Base-by-base conservation (phyloP, 306 rosid species). In the Dryas octopetala region DNA sequence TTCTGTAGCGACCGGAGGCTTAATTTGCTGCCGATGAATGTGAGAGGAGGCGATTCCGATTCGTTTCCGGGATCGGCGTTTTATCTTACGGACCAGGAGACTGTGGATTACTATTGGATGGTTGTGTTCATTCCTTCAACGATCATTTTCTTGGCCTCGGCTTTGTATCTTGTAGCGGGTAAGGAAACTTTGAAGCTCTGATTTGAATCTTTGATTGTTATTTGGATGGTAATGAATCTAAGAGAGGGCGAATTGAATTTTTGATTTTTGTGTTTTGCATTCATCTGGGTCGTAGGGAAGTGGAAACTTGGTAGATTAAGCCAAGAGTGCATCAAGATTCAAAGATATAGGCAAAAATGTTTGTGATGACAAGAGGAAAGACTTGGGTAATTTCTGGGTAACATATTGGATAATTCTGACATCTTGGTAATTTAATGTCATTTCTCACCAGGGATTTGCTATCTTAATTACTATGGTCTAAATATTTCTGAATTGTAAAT, bases 71-170 rank as follows among this genome's bases (percentile, higher is more conserved):
- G 92, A 4, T 32, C 38, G 38, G 92, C 93, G 71, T 92, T 85
- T 76, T 88, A 85, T 83, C 89, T 95, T 5, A 95, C 97, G 62
- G 93, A 95, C 70, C 98, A 95, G 82, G 96, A 92, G 74, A 85
- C 85, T 60, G 97, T 81, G 68, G 99, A 95, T 87, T 95, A 89
- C 78, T 92, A 85, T 80, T 88, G 93, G 97, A 84, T 88, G 97
- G 92, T 95, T 70, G 89, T 89, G 82, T 89, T 95, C 83, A n/a
- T 91, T 82, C 99, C 99, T 5, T 85, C 97, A 0, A 14, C 71
- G 74, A 68, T 95, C 70, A 50, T 91, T 75, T 95, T 95, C 80
- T 71, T 68, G 66, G 52, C 78, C 10, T 86, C 97, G 23, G 79
- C 12, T 43, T 85, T 89, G 26, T 95, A 95, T 85, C 97, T 95